Conservation (phyloP, 2,329 filamentous ascomycete species). For the Scedosporium dehoogii region DNA sequence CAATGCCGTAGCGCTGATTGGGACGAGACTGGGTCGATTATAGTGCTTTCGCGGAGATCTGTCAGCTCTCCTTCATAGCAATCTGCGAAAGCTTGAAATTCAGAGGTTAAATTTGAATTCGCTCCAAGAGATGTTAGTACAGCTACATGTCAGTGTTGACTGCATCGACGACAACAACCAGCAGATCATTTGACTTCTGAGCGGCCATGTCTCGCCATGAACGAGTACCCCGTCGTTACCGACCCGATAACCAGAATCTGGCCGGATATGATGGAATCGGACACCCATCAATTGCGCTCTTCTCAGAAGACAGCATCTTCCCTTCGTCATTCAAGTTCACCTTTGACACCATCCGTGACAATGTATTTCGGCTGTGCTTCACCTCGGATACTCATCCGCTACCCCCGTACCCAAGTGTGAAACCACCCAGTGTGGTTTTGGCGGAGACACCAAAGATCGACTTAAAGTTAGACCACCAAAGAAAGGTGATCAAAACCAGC, state of each 20-base stretch:
- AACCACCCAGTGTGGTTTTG: slow-evolving; percentile 27
- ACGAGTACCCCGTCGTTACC: not conserved
- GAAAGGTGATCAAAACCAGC: slow-evolving; percentile 33
- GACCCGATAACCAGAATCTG: not conserved
- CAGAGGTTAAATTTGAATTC: no score
- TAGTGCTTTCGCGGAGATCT: not conserved
- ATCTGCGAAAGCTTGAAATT: no score
- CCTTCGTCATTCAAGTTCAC: slow-evolving; percentile 38
- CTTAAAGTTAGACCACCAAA: slow-evolving; percentile 19
- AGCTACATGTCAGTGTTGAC: no score
- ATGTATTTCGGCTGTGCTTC: slow-evolving; percentile 60
- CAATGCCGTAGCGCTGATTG: not conserved
- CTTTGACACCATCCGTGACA: slow-evolving; percentile 51
- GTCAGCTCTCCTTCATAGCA: no score
- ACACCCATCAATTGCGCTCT: not conserved
- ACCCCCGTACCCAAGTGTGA: slow-evolving; percentile 54
- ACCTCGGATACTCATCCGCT: slow-evolving; percentile 50
- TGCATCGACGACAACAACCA: no score
- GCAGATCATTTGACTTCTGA: not conserved
- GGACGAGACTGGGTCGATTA: slow-evolving; percentile 2
- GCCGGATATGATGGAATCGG: not conserved
- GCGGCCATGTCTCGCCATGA: not conserved
- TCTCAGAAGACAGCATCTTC: slow-evolving; percentile 22
- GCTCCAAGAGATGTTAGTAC: no score
- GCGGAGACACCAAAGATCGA: slow-evolving; percentile 16